These are phyloP conservation scores for Litchi chinensis DNA, from an alignment of 345 rosid species.

Conservation along the genomic window DNA sequence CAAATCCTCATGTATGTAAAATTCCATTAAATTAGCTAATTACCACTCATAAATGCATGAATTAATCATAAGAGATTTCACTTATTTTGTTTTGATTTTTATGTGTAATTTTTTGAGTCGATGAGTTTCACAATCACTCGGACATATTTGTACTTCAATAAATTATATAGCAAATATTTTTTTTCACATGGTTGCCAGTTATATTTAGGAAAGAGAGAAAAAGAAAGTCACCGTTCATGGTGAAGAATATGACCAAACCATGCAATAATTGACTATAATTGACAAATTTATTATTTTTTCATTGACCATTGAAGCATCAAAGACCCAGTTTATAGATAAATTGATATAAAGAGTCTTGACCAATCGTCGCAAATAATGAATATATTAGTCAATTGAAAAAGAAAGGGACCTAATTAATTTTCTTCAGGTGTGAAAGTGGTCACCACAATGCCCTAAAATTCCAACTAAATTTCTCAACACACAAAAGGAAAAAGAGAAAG, in stretches of 20 bases:
- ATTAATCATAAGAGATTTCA: too few species aligned
- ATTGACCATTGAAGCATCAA: not conserved
- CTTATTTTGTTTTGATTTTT: too few species aligned
- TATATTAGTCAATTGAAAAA: not conserved
- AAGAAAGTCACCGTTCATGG: not conserved
- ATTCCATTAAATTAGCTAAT: too few species aligned
- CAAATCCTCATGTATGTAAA: too few species aligned
- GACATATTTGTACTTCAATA: too few species aligned
- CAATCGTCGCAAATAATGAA: not conserved
- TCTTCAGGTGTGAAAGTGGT: constrained; percentile 14
- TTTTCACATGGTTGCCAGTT: not conserved
- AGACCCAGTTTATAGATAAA: not conserved
- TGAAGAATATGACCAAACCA: not conserved
- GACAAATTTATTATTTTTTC: not conserved
- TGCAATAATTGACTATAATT: not conserved
- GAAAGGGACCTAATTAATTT: constrained; percentile 12
- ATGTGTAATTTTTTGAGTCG: too few species aligned
- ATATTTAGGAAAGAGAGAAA: not conserved
- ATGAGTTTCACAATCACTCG: too few species aligned
- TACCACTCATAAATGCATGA: too few species aligned
- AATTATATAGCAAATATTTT: too few species aligned
- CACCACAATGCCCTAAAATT: not conserved
- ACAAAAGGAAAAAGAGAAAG: not conserved
- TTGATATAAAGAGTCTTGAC: not conserved
- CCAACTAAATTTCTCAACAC: not conserved